phyloP scores from a whole-genome alignment of 345 rosid genomes.

The Rhizophora apiculata region DNA sequence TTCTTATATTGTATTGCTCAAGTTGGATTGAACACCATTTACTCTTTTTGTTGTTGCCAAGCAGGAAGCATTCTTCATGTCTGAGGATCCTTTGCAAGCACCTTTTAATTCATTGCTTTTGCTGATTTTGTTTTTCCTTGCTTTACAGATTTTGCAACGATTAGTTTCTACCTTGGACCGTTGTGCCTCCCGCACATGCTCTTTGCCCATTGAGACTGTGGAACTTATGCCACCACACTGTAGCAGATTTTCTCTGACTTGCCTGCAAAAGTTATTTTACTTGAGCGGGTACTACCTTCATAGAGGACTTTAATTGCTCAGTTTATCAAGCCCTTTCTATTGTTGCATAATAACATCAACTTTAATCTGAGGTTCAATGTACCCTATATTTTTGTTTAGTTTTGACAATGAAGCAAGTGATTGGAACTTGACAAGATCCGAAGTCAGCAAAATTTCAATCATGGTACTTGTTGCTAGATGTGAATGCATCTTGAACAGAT shows the following conservation, averaged over 20 bases:
- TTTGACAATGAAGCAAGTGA: slow-evolving; percentile 40
- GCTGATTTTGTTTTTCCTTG: slow-evolving; percentile 7
- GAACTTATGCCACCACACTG: slow-evolving; percentile 93
- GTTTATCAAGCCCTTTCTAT: not conserved
- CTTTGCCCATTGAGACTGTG: slow-evolving; percentile 91
- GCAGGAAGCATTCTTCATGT: not conserved
- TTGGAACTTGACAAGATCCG: slow-evolving; percentile 62
- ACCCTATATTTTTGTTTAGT: slow-evolving; percentile 29
- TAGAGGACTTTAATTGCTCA: not conserved
- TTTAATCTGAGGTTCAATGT: not conserved
- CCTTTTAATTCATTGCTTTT: not conserved
- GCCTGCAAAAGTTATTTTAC: slow-evolving; percentile 77
- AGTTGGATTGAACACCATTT: not conserved
- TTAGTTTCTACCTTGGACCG: slow-evolving; percentile 83
- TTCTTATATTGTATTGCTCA: not conserved
- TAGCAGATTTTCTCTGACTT: slow-evolving; percentile 83
- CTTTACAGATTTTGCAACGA: slow-evolving; percentile 67
- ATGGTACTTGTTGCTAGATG: slow-evolving; percentile 65
- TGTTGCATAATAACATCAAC: slow-evolving; percentile 14
- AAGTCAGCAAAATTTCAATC: slow-evolving; percentile 76
- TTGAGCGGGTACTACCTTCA: slow-evolving; percentile 60
- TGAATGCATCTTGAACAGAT: slow-evolving; percentile 63
- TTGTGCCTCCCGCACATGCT: slow-evolving; percentile 95
- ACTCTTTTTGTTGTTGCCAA: not conserved
- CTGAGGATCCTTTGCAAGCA: not conserved